phyloP scores from a whole-genome alignment of 2,329 filamentous ascomycete species.

The Fonsecaea erecta region DNA sequence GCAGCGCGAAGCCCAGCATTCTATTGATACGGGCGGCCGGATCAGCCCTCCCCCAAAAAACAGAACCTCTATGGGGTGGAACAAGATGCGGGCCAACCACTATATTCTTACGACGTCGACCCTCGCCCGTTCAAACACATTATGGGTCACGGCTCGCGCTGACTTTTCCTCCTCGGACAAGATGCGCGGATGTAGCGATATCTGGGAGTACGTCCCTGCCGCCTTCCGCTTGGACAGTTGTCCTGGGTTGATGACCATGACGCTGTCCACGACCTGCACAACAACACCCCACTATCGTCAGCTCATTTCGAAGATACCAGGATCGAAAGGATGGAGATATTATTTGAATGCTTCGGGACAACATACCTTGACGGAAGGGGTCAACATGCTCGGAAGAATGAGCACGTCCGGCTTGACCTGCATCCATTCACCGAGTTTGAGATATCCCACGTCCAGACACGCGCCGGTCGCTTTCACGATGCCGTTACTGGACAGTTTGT shows the following conservation, averaged over 20 bases:
- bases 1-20: background rate
- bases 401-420: conserved; percentile 83
- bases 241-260: conserved; percentile 89
- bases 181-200: conserved; percentile 72
- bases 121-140: conserved; percentile 78
- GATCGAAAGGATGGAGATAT: accelerated
- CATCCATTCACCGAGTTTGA: conserved; percentile 90
- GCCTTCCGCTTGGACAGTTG: conserved; percentile 81
- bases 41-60: background rate
- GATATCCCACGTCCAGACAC: conserved; percentile 78
- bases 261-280: conserved; percentile 80
- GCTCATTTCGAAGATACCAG: background rate
- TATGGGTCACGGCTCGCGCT: conserved; percentile 68
- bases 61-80: background rate
- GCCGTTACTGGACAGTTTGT: conserved; percentile 68
- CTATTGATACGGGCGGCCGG: background rate
- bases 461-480: conserved; percentile 71
- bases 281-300: conserved; percentile 33
- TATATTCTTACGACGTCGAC: conserved; percentile 85
- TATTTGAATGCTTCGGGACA: too few relatives aligned
- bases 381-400: conserved; percentile 78
- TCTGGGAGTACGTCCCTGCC: conserved; percentile 81
- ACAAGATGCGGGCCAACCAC: conserved; percentile 2
- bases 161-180: conserved; percentile 63
- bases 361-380: conserved; percentile 83